Base-by-base conservation (phyloP, 768 basidiomycete genomes). In the Albatrellus ellisii region DNA sequence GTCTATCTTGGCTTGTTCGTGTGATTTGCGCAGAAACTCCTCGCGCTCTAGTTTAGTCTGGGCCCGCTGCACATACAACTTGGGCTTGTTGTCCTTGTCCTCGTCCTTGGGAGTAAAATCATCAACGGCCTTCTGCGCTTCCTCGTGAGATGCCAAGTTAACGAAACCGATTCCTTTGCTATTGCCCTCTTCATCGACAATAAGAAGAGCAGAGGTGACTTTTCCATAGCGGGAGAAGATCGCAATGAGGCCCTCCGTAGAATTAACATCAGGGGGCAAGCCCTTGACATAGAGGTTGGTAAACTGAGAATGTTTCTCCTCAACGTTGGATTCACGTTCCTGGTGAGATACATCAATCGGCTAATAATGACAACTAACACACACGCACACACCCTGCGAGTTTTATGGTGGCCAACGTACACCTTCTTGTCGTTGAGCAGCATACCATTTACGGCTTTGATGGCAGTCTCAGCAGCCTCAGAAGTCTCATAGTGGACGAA, bases 211-310 rank as follows among this genome's bases (percentile, higher is more conserved):
- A 31, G 94, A 97, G 43, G 95, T 92, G 54, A 95, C 84, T 4
- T 58, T 64, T 35, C 95, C 95, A 55, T 71, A 92, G 41, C 66
- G 60, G 40, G 60, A 59, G 64, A 99, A 95, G 48, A 97, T 71
- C 33, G 72, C 67, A 52, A 79, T 71, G 57, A 99, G 94, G n/a
- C n/a, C n/a, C 55, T 95, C 86, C 15, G 87, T 83, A 53, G 89
- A 77, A 24, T 78, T 73, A 46, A 84, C 73, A 52, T 89, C 87
- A 36, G 72, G 57, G 58, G 92, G 89, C 52, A 99, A 61, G 68
- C 98, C 98, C 77, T 99, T 99, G 68, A 98, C 69, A 65, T 95
- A 99, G 47, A 99, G 72, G 68, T 99, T 99, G 59, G 95, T 99
- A 70, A 87, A 99, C 54, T 92, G 88, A 21, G 90, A 69, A 62